A percentile compares a stretch with the other conserved stretches of the same genome.
Evolutionary conservation across 257 asterid genomes (phyloP).

Genomic region (Fraxinus cuspidata): DNA sequence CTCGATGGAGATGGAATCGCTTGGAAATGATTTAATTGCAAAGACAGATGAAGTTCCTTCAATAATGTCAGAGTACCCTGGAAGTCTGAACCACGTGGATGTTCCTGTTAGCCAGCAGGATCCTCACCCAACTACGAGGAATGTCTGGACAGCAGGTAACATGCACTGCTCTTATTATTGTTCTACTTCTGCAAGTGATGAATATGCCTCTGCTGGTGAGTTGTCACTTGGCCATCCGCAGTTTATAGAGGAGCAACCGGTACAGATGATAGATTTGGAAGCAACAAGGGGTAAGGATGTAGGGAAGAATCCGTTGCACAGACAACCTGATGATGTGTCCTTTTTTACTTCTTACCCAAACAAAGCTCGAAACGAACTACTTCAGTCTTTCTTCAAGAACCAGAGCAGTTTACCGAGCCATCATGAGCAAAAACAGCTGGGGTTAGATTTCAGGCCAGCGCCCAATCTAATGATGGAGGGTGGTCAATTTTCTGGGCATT

Average conservation of each 20-base stretch:
- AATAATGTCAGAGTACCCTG: slow-evolving; percentile 44
- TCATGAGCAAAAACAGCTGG: slow-evolving; percentile 55
- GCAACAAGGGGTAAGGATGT: slow-evolving; percentile 40
- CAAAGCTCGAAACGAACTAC: slow-evolving; percentile 58
- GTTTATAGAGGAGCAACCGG: slow-evolving; percentile 52
- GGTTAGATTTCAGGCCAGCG: slow-evolving; percentile 51
- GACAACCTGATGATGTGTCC: slow-evolving; percentile 48
- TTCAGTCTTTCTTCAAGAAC: slow-evolving; percentile 61
- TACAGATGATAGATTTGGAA: slow-evolving; percentile 47
- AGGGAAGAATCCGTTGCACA: slow-evolving; percentile 50
- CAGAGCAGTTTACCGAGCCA: slow-evolving; percentile 52
- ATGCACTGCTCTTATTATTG: slow-evolving; percentile 55
- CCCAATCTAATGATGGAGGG: slow-evolving; percentile 51
- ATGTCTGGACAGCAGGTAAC: slow-evolving; percentile 65
- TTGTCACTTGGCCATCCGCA: slow-evolving; percentile 60
- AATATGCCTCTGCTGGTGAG: slow-evolving; percentile 55
- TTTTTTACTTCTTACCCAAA: slow-evolving; percentile 52
- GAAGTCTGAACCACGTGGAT: slow-evolving; percentile 44
- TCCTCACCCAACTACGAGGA: slow-evolving; percentile 44
- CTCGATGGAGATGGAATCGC: slow-evolving; percentile 47
- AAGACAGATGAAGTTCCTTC: slow-evolving; percentile 44
- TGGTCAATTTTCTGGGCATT: slow-evolving; percentile 55
- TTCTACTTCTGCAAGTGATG: slow-evolving; percentile 48
- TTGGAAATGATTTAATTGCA: slow-evolving; percentile 33
- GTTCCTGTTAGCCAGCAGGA: slow-evolving; percentile 44